Evolutionary conservation across 108 stramenopile species (phyloP).

Genomic region (Skeletonema menzelii): DNA sequence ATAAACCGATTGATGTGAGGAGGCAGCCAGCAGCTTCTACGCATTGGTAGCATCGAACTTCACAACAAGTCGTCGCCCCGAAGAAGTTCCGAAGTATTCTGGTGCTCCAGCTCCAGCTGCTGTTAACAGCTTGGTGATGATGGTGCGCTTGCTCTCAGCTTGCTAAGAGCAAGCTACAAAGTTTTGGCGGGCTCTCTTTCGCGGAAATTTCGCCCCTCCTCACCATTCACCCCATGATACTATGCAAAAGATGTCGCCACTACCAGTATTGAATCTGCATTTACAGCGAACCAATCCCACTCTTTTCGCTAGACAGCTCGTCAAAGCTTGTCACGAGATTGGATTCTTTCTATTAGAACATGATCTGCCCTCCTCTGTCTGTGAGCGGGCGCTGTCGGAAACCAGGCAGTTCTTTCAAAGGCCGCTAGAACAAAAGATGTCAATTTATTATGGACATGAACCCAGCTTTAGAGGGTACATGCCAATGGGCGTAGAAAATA

Average conservation of each 20-base stretch:
- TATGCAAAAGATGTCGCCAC: neutral
- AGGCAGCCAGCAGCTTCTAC: no score
- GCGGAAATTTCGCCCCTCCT: no score
- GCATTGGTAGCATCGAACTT: no score
- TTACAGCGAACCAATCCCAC: slow-evolving; percentile 21
- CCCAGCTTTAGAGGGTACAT: slow-evolving; percentile 72
- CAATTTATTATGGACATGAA: slow-evolving; percentile 59
- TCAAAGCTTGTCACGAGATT: slow-evolving; percentile 59
- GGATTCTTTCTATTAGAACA: slow-evolving; percentile 69
- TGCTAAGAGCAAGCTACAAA: no score
- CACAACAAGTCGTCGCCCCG: no score
- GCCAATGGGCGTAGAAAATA: slow-evolving; percentile 74
- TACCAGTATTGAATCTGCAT: slow-evolving; percentile 20
- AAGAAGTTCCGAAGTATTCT: no score
- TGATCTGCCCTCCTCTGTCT: slow-evolving; percentile 38
- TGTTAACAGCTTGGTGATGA: no score
- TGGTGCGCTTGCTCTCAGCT: no score
- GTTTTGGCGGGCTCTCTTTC: no score
- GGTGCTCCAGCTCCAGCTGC: no score
- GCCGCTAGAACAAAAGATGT: slow-evolving; percentile 55
- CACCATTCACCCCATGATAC: no score
- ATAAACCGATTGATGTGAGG: no score
- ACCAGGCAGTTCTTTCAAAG: slow-evolving; percentile 52
- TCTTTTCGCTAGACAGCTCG: slow-evolving; percentile 60
- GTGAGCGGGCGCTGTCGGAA: slow-evolving; percentile 40